phyloP scores from a whole-genome alignment of 73 alveolate species.

The Effrenium voratum region DNA sequence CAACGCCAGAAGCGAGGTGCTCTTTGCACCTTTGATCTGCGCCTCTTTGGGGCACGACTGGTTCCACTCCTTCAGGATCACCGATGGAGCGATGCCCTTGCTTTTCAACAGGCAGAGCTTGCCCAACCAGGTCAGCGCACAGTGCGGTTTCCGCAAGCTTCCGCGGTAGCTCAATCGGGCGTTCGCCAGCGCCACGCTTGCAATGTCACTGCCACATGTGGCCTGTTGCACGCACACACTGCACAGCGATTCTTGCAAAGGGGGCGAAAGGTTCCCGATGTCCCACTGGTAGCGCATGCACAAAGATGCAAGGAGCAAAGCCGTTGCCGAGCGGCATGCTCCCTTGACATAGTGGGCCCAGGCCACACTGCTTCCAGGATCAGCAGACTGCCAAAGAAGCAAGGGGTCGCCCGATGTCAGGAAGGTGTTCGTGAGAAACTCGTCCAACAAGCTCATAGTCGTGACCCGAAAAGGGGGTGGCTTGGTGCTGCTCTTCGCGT shows the following conservation, averaged over 20 bases:
- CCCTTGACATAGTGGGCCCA: not conserved
- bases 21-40: not conserved
- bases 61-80: not conserved
- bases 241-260: not conserved
- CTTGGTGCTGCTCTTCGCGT: not conserved
- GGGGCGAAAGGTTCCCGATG: not conserved
- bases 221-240: not conserved
- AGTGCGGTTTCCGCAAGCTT: not conserved
- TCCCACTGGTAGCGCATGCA: not conserved
- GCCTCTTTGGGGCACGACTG: not conserved
- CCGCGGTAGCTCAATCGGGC: not conserved
- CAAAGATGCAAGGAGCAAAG: not conserved
- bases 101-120: not conserved
- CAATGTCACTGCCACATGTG: not conserved
- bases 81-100: not conserved
- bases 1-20: not conserved
- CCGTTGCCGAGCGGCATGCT: not conserved
- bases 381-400: not conserved
- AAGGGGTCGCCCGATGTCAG: not conserved
- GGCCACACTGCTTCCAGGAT: not conserved
- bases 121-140: not conserved
- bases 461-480: not conserved
- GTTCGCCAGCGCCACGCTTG: not conserved
- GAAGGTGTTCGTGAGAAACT: not conserved
- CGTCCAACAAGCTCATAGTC: not conserved